Evolutionary conservation across 139 green algal species (phyloP).

Genomic region (Penium margaritaceum): DNA sequence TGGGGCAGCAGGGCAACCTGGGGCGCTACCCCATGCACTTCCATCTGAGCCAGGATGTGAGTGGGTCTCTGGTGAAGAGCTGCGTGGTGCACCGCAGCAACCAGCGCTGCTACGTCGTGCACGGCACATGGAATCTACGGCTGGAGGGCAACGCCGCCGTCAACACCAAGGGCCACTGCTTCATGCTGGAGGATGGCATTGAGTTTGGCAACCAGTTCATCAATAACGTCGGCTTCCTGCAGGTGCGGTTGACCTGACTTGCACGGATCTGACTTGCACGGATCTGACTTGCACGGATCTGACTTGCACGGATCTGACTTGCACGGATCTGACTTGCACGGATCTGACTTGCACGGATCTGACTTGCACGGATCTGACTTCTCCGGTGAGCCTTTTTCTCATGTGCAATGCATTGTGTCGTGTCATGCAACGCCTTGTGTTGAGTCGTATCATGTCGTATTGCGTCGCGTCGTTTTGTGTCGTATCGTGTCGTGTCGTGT

Average conservation of each 20-base stretch:
- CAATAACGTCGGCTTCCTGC: slow-evolving; percentile 59
- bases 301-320: too few relatives aligned
- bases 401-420: too few relatives aligned
- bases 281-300: too few relatives aligned
- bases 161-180: slow-evolving; percentile 63
- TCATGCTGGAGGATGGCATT: slow-evolving; percentile 56
- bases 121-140: slow-evolving; percentile 37
- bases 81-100: background rate
- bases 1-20: slow-evolving; percentile 40
- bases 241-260: background rate
- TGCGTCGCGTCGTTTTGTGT: too few relatives aligned
- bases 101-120: slow-evolving; percentile 42
- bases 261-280: too few relatives aligned
- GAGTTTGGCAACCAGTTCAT: slow-evolving; percentile 48
- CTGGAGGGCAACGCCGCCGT: slow-evolving; percentile 57
- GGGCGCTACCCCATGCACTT: slow-evolving; percentile 45
- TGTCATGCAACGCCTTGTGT: too few relatives aligned
- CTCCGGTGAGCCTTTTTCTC: too few relatives aligned
- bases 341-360: too few relatives aligned
- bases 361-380: too few relatives aligned
- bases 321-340: too few relatives aligned
- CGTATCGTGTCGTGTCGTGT: too few relatives aligned
- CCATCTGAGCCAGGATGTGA: slow-evolving; percentile 52
- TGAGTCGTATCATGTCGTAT: too few relatives aligned
- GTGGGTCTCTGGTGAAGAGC: background rate